These are phyloP conservation scores for Aureobasidium lini DNA, from an alignment of 2,329 filamentous ascomycete species.

Conservation along the genomic window DNA sequence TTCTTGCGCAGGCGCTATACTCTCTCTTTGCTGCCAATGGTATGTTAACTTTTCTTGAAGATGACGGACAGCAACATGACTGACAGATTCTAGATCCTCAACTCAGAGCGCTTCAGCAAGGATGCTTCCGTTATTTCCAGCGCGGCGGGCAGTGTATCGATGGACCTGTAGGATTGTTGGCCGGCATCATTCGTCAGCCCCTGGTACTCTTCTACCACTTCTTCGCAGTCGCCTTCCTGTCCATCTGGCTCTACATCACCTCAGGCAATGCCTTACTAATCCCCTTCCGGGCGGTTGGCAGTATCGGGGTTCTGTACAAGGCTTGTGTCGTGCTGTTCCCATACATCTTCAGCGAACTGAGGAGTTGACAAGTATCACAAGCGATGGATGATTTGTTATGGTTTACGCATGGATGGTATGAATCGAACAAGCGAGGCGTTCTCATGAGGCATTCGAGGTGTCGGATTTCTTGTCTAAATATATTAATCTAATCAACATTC, in stretches of 20 bases:
- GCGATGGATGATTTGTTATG: not conserved
- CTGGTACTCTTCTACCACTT: constrained; percentile 82
- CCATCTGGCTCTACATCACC: constrained; percentile 63
- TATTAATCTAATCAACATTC: not conserved
- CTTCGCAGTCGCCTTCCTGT: constrained; percentile 83
- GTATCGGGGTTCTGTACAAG: constrained; percentile 47
- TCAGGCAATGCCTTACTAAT: constrained; percentile 36
- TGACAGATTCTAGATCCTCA: constrained; percentile 46
- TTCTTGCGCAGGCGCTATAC: constrained; percentile 93
- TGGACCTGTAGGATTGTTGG: constrained; percentile 74
- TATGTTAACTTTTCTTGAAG: constrained; percentile 24
- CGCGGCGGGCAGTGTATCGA: constrained; percentile 62
- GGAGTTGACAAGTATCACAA: constrained; percentile 9
- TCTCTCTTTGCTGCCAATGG: constrained; percentile 78
- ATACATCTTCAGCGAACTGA: constrained; percentile 33
- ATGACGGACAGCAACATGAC: not conserved
- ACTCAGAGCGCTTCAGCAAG: constrained; percentile 72
- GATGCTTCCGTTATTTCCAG: constrained; percentile 91
- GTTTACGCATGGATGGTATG: not conserved
- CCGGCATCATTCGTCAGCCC: constrained; percentile 71
- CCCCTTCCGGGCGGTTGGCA: constrained; percentile 31
- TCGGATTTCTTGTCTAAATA: not conserved
- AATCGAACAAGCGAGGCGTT: constrained; percentile 11
- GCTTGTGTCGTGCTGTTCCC: constrained; percentile 46
- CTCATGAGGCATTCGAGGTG: not conserved